Evolutionary conservation across 2,329 filamentous ascomycete species (phyloP).

Genomic region (Diaporthe sp.): DNA sequence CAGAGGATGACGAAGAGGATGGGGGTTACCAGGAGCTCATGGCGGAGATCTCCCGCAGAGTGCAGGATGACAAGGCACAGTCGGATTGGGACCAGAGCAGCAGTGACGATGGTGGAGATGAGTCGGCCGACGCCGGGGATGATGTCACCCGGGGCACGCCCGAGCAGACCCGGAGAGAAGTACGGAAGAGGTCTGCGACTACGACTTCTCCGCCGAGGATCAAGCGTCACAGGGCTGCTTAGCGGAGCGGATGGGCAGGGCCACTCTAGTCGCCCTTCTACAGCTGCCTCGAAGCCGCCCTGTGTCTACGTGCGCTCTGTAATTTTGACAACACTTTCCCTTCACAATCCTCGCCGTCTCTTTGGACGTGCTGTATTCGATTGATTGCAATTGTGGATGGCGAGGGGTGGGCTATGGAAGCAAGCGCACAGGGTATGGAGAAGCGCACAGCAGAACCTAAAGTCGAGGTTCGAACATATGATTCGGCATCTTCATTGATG

Average conservation of each 20-base stretch:
- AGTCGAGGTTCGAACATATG: too few species aligned
- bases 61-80: background rate
- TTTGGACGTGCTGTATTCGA: background rate
- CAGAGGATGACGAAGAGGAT: slow-evolving; percentile 6
- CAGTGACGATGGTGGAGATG: background rate
- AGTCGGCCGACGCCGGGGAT: background rate
- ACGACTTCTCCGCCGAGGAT: background rate
- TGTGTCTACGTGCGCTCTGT: background rate
- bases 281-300: background rate
- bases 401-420: background rate
- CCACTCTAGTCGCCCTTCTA: background rate
- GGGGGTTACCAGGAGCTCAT: slow-evolving; percentile 4
- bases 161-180: background rate
- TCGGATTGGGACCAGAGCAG: slow-evolving; percentile 1
- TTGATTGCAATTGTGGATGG: background rate
- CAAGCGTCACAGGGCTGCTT: background rate
- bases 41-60: slow-evolving; percentile 15
- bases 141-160: background rate
- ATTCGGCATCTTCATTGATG: background rate
- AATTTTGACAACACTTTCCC: background rate
- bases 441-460: background rate
- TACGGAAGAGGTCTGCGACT: background rate
- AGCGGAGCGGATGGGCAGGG: background rate
- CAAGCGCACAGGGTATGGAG: background rate
- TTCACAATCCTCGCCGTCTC: background rate